These are phyloP conservation scores for Taphrina communis DNA, from an alignment of 1,139 yeast genomes.

Conservation along the genomic window DNA sequence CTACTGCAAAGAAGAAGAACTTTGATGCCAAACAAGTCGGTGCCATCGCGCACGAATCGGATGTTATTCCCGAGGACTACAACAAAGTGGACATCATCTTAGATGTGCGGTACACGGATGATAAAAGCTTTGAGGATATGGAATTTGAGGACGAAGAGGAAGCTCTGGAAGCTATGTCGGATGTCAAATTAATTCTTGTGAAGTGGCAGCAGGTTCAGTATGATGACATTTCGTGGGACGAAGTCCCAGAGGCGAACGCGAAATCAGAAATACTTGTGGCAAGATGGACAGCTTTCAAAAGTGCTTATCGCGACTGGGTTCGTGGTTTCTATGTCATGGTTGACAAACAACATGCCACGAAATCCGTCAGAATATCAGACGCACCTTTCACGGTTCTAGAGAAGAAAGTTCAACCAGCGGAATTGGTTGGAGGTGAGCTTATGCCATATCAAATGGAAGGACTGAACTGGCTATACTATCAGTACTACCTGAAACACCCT, in stretches of 20 bases:
- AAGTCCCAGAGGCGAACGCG: constrained; percentile 30
- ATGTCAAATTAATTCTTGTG: constrained; percentile 41
- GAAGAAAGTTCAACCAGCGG: constrained; percentile 34
- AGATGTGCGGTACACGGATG: constrained; percentile 43
- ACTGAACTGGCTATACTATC: constrained; percentile 46
- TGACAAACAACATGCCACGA: constrained; percentile 35
- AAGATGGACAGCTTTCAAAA: constrained; percentile 42
- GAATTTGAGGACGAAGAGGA: constrained; percentile 42
- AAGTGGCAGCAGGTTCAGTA: constrained; percentile 46
- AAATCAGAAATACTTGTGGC: constrained; percentile 2
- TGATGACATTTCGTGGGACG: constrained; percentile 45
- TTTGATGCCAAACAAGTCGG: constrained; percentile 43
- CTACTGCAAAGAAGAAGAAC: constrained; percentile 34
- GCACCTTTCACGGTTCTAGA: constrained; percentile 36
- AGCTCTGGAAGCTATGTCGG: constrained; percentile 42
- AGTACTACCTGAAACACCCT: constrained; percentile 50
- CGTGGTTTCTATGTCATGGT: constrained; percentile 43
- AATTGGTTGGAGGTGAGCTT: constrained; percentile 40
- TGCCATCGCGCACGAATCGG: constrained; percentile 31
- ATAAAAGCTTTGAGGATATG: constrained; percentile 38
- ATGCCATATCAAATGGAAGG: constrained; percentile 46
- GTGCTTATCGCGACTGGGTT: constrained; percentile 45
- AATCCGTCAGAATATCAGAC: constrained; percentile 12
- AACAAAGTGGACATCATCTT: constrained; percentile 44
- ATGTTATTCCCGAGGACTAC: constrained; percentile 44